Evolutionary conservation across 2,329 filamentous ascomycete genomes (phyloP).

Genomic region (Acrocalymma vagum): DNA sequence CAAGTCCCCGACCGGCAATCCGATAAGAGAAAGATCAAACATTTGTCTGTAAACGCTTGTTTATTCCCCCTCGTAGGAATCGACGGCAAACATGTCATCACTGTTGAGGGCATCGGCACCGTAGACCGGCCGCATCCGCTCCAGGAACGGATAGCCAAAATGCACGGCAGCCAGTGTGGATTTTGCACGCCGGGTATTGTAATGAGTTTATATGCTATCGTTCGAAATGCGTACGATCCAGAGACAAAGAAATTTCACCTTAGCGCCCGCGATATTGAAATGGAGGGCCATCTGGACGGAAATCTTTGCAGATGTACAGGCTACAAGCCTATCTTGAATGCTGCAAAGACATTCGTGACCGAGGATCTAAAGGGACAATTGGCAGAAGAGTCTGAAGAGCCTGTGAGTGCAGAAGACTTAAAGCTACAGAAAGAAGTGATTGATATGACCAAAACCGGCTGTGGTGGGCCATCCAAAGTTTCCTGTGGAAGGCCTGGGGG

Average conservation of each 20-base stretch:
- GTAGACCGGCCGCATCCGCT: constrained; percentile 84
- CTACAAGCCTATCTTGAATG: constrained; percentile 90
- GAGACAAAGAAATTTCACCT: constrained; percentile 44
- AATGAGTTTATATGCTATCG: constrained; percentile 87
- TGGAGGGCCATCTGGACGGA: constrained; percentile 75
- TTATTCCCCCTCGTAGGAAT: constrained; percentile 88
- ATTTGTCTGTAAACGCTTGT: constrained; percentile 94
- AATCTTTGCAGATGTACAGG: constrained; percentile 95
- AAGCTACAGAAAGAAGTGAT: constrained; percentile 36
- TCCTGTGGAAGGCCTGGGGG: constrained; percentile 48
- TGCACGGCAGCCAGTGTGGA: constrained; percentile 90
- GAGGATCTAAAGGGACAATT: constrained; percentile 54
- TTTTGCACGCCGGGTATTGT: constrained; percentile 98
- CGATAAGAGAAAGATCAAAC: constrained; percentile 87
- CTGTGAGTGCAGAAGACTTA: constrained; percentile 59
- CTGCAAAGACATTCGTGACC: constrained; percentile 84
- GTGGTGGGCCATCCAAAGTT: constrained; percentile 31
- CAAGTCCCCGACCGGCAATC: constrained; percentile 64
- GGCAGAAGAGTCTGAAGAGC: constrained; percentile 56
- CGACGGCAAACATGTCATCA: constrained; percentile 97
- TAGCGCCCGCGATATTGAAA: constrained; percentile 45
- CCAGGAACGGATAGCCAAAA: constrained; percentile 88
- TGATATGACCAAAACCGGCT: constrained; percentile 30
- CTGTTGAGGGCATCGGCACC: constrained; percentile 91
- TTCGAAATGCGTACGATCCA: constrained; percentile 70